Evolutionary conservation across 2,329 filamentous ascomycete species (phyloP).

Genomic region (Coniella lustricola): DNA sequence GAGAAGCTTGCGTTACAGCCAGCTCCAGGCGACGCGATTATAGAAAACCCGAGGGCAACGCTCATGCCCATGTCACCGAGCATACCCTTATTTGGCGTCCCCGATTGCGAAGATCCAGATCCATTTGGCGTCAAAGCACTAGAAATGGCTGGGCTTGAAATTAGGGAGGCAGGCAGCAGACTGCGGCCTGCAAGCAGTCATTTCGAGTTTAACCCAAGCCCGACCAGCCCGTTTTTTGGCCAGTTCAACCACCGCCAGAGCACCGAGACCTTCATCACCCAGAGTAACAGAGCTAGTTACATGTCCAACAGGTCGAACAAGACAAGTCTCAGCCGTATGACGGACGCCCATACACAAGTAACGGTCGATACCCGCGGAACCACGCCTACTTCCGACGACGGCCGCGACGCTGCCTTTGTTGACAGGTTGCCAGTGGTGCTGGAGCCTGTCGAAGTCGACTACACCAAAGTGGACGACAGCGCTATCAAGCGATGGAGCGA

Average conservation of each 20-base stretch:
- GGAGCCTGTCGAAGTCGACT: conserved; percentile 48
- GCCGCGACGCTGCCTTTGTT: conserved; percentile 33
- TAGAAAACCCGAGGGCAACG: conserved; percentile 35
- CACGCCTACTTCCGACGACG: conserved; percentile 34
- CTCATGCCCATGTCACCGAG: conserved; percentile 28
- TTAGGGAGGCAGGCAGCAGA: conserved; percentile 79
- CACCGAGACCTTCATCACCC: conserved; percentile 53
- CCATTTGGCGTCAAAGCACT: conserved; percentile 85
- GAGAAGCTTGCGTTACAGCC: conserved; percentile 57
- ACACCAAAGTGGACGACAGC: conserved; percentile 50
- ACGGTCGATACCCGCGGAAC: conserved; percentile 14
- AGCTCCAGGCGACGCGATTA: conserved; percentile 66
- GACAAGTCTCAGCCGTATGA: conserved; percentile 64
- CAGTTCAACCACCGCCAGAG: conserved; percentile 56
- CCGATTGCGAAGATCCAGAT: conserved; percentile 74
- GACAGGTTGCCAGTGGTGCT: conserved; percentile 33
- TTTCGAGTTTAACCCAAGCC: conserved; percentile 74
- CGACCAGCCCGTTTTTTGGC: conserved; percentile 63
- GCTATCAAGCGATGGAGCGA: conserved; percentile 39
- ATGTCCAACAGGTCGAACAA: conserved; percentile 63
- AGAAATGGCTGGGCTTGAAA: conserved; percentile 84
- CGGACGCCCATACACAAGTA: conserved; percentile 61
- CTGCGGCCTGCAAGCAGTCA: conserved; percentile 67
- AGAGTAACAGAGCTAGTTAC: conserved; percentile 63
- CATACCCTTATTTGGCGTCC: conserved; percentile 63